A percentile compares a stretch with the other conserved stretches of the same genome.
These are phyloP conservation scores for Coemansia sp. DNA, from an alignment of 192 early-diverging fungal species.

Conservation along the genomic window DNA sequence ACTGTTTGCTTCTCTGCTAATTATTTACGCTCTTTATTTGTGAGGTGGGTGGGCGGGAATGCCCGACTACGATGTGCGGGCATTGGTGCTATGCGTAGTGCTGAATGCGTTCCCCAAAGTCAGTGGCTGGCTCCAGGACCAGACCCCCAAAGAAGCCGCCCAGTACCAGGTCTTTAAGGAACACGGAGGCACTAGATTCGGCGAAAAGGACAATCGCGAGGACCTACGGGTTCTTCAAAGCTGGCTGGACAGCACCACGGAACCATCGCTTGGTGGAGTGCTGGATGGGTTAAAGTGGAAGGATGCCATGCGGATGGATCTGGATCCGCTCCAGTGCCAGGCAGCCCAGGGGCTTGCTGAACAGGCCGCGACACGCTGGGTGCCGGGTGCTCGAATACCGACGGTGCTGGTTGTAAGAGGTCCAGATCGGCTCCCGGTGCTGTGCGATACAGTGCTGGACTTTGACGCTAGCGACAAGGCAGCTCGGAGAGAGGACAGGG, in stretches of 20 bases:
- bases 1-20: background rate
- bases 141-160: background rate
- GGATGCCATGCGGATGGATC: background rate
- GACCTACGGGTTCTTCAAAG: constrained; percentile 12
- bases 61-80: constrained; percentile 3
- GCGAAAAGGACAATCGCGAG: constrained; percentile 32
- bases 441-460: background rate
- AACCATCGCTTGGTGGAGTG: background rate
- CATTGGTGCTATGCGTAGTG: constrained; percentile 20
- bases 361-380: no score
- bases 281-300: background rate
- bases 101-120: constrained; percentile 32
- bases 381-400: no score
- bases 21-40: background rate
- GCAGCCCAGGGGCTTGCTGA: no score
- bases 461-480: background rate
- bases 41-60: no score
- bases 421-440: background rate
- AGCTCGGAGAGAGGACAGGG: background rate
- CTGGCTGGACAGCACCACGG: constrained; percentile 7
- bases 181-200: constrained; percentile 39
- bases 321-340: background rate
- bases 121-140: background rate
- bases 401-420: background rate
- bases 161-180: constrained; percentile 6